Base-by-base conservation (phyloP, 2,329 filamentous ascomycete genomes). In the Hypoxylon sp. region DNA sequence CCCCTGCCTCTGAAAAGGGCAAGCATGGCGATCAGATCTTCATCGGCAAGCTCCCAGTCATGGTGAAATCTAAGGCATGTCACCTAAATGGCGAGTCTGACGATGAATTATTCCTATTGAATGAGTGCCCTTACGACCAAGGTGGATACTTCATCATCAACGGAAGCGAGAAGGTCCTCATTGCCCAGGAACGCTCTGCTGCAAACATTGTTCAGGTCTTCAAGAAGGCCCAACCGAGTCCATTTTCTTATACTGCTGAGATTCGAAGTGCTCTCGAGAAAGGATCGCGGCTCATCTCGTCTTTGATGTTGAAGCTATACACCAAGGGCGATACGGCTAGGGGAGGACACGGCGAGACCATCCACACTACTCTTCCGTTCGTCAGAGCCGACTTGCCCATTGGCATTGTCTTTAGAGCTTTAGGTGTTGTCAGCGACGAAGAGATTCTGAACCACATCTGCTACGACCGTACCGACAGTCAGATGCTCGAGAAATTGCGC, bases 131-230 rank as follows among this genome's bases (percentile, higher is more conserved):
- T 0, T 99, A 98, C 80, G 96, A 99, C 77, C 96, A 98, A 78
- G 96, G 96, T 74, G 96, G 96, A 73, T 99, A 99, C 82, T 99
- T 99, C 78, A 94, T 99, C 76, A 99, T 99, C 86, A 99, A 99
- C 83, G 96, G 96, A 48, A 97, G 93, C 81, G 96, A 99, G 79
- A 99, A 99, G 86, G 96, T 99, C 22, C 84, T 99, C 74, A 99
- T 99, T 76, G 96, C 96, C 1, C 96, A 99, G 80, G 96, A 99
- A 82, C 92, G 96, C 70, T 98, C 95, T 79, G 96, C 96, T 44
- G 96, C 95, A 78, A 99, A 99, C 78, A 99, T 98, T 66, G 96
- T 99, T 4, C 96, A 99, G 82, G 95, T 99, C 30, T 99, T 99
- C 89, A 95, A 97, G 83, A 99, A 99, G 84, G 94, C 95, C 0